phyloP scores from a whole-genome alignment of 805 yeast species.

The Zygotorulaspora sp. region DNA sequence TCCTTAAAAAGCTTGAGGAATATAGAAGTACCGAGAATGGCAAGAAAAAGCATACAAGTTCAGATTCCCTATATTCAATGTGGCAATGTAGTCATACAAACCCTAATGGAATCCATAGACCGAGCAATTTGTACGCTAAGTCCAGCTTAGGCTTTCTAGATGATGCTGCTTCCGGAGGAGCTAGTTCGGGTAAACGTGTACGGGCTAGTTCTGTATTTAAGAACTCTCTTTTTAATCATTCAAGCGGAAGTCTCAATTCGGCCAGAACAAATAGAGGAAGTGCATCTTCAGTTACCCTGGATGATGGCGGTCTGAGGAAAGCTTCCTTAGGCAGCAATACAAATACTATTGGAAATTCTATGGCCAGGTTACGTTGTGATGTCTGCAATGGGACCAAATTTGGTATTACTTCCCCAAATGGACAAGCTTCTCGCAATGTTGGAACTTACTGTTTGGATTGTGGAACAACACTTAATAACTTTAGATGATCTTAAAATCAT shows the following conservation, averaged over 20 bases:
- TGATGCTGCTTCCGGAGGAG: neutral
- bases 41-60: constrained; percentile 5
- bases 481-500: too few relatives aligned
- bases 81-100: neutral
- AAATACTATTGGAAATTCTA: constrained; percentile 2
- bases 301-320: constrained; percentile 4
- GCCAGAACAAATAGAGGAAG: constrained; percentile 13
- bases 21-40: neutral
- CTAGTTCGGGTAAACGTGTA: constrained; percentile 3
- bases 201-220: constrained; percentile 19
- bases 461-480: constrained; percentile 26
- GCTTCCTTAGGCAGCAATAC: constrained; percentile 1
- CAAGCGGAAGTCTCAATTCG: constrained; percentile 17
- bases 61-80: constrained; percentile 7
- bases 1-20: constrained; percentile 24
- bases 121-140: neutral
- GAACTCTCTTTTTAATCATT: constrained; percentile 15
- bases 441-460: constrained; percentile 29
- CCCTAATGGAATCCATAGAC: too few relatives aligned
- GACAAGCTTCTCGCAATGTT: constrained; percentile 10
- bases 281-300: constrained; percentile 6
- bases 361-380: constrained; percentile 21
- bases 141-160: neutral
- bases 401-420: constrained; percentile 9
- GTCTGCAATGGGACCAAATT: constrained; percentile 30